Evolutionary conservation across 1,284 basidiomycete species (phyloP).

Genomic region (Ustilago bromivora): DNA sequence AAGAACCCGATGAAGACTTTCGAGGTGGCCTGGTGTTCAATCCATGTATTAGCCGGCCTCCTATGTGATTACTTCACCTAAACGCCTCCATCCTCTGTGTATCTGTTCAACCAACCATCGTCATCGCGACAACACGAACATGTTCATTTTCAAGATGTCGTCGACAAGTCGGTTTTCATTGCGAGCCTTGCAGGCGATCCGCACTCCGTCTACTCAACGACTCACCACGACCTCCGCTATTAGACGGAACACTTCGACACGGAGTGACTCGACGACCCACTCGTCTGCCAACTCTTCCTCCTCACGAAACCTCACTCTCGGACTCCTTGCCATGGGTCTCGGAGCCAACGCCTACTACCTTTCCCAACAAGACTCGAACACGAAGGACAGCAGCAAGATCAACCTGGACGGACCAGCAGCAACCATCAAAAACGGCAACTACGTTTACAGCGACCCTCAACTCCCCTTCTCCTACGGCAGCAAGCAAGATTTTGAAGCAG

Average conservation of each 20-base stretch:
- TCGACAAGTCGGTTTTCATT: conserved; percentile 12
- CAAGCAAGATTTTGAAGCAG: conserved; percentile 40
- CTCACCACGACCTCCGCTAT: conserved; percentile 14
- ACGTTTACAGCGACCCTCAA: conserved; percentile 25
- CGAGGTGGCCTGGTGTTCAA: background rate
- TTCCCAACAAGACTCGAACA: conserved; percentile 9
- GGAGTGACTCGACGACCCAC: background rate
- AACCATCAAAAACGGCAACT: background rate
- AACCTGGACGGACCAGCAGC: conserved; percentile 23
- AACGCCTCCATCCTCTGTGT: background rate
- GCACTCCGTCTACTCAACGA: conserved; percentile 1
- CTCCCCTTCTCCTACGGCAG: conserved; percentile 46
- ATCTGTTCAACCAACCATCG: background rate
- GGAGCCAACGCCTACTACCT: conserved; percentile 41
- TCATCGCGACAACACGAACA: background rate
- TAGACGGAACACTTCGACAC: conserved; percentile 10
- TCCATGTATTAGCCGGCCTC: background rate
- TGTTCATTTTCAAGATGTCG: conserved; percentile 1
- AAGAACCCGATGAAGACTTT: background rate
- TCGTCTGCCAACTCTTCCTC: conserved; percentile 1
- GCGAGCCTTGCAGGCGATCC: conserved; percentile 5
- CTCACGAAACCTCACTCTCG: conserved; percentile 27
- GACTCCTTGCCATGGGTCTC: conserved; percentile 35
- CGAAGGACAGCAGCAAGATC: conserved; percentile 10
- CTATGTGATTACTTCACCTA: background rate